Evolutionary conservation across 1,284 basidiomycete genomes (phyloP).

Genomic region (Apiotrichum domesticum): DNA sequence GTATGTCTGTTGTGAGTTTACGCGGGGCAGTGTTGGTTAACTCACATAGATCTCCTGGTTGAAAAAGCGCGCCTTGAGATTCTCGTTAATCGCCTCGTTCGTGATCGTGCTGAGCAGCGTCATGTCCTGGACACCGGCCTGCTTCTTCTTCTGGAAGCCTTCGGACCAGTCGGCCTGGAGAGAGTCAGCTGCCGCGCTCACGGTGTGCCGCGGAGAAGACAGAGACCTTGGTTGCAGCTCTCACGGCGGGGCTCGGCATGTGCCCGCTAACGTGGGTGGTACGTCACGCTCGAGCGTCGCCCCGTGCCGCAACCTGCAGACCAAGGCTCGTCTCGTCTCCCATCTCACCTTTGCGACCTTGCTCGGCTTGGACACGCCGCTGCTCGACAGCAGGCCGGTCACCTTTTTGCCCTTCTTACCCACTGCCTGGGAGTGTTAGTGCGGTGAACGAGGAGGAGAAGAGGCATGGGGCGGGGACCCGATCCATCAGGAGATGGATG

Average conservation of each 20-base stretch:
- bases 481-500: no score
- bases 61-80: conserved; percentile 91
- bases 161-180: conserved; percentile 92
- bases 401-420: conserved; percentile 88
- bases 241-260: neutral
- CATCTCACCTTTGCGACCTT: conserved; percentile 18
- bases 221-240: no score
- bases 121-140: conserved; percentile 97
- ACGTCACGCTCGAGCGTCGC: no score
- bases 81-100: conserved; percentile 97
- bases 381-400: conserved; percentile 59
- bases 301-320: no score
- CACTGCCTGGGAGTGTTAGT: conserved; percentile 57
- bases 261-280: no score
- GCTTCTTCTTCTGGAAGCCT: conserved; percentile 97
- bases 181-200: conserved; percentile 1
- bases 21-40: conserved; percentile 1
- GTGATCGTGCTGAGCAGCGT: conserved; percentile 94
- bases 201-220: no score
- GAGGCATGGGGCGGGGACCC: neutral
- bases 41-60: conserved; percentile 86
- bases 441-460: neutral
- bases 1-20: conserved; percentile 59
- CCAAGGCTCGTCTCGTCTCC: neutral
- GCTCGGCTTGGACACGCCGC: conserved; percentile 24